Evolutionary conservation across 2,329 filamentous ascomycete species (phyloP).

Genomic region (Aureobasidium lini): DNA sequence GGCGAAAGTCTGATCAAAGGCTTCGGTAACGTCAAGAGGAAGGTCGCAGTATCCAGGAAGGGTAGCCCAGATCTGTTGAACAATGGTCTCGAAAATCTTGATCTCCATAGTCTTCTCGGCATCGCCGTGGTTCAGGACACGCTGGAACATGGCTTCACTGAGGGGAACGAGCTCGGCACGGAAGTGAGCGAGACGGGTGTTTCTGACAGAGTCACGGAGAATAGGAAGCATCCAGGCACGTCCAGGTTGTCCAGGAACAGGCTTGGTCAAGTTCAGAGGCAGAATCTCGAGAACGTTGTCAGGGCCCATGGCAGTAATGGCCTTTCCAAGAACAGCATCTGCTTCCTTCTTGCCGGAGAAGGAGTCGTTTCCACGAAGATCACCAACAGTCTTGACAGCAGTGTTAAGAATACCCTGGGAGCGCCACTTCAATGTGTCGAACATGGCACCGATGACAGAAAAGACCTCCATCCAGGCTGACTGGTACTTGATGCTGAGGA

Average conservation of each 20-base stretch:
- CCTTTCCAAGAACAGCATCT: conserved; percentile 80
- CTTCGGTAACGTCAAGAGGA: conserved; percentile 58
- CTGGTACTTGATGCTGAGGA: conserved; percentile 87
- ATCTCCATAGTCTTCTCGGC: conserved; percentile 89
- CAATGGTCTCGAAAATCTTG: conserved; percentile 95
- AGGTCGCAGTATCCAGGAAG: conserved; percentile 93
- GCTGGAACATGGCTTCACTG: conserved; percentile 84
- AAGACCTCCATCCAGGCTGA: conserved; percentile 93
- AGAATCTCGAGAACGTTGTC: conserved; percentile 74
- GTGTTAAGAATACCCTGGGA: conserved; percentile 70
- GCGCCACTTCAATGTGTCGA: conserved; percentile 78
- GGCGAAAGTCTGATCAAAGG: conserved; percentile 83
- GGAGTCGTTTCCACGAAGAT: conserved; percentile 77
- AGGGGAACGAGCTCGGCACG: conserved; percentile 77
- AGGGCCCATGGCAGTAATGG: conserved; percentile 83
- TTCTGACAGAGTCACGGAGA: conserved; percentile 80
- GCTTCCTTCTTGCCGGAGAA: conserved; percentile 94
- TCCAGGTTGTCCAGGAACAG: conserved; percentile 69
- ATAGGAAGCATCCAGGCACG: conserved; percentile 93
- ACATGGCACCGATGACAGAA: conserved; percentile 77
- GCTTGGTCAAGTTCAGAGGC: conserved; percentile 76
- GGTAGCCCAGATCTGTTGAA: conserved; percentile 91
- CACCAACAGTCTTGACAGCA: conserved; percentile 72
- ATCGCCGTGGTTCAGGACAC: conserved; percentile 71
- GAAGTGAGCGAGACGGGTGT: conserved; percentile 82